Conservation (phyloP, 805 yeast genomes). For the Yarrowia sp. region DNA sequence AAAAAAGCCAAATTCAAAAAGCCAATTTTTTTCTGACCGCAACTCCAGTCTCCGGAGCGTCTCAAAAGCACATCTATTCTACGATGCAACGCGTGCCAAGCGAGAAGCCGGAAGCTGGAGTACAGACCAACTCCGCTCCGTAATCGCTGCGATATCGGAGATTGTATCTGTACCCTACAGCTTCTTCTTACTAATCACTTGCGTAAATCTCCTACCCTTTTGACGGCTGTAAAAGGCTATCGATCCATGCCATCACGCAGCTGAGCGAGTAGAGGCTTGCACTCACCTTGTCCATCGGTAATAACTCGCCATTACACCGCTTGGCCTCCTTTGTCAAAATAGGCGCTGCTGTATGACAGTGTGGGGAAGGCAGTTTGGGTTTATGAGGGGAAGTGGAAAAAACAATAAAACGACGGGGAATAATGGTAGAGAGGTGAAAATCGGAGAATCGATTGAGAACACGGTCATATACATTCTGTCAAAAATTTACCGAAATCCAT, state of each 20-base stretch:
- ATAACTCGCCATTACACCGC: neutral
- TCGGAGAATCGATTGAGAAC: neutral
- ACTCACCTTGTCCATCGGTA: neutral
- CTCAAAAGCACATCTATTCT: neutral
- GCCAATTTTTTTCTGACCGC: too few species aligned
- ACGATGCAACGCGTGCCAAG: neutral
- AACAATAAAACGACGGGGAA: neutral
- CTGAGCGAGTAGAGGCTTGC: too few species aligned
- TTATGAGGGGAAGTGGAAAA: neutral
- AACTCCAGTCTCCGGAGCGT: neutral
- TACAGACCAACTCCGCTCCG: neutral
- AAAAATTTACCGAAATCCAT: neutral
- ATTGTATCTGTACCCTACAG: too few species aligned
- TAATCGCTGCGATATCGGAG: neutral
- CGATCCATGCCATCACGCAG: neutral
- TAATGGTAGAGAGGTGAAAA: neutral
- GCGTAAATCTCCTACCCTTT: neutral
- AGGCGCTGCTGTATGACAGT: neutral
- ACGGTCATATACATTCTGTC: neutral
- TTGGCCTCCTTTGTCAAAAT: neutral
- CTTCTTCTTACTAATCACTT: too few species aligned
- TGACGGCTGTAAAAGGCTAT: conserved; percentile 6
- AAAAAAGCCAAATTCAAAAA: too few species aligned
- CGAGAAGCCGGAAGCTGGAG: neutral
- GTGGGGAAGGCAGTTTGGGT: neutral